Evolutionary conservation across 192 early-diverging fungal genomes (phyloP).

Genomic region (Mortierella hygrophila): DNA sequence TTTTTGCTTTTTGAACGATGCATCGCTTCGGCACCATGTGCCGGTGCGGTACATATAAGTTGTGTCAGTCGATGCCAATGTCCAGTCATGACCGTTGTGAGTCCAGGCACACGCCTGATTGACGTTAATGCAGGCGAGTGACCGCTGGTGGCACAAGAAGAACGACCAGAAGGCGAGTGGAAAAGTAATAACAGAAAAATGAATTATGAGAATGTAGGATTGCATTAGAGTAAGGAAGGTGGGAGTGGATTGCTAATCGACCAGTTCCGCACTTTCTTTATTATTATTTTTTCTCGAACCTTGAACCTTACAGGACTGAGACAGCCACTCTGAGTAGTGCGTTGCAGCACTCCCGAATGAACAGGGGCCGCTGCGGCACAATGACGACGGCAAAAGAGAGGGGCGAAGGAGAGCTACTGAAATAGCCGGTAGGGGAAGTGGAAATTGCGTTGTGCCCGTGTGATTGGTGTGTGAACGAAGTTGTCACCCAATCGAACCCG

Average conservation of each 20-base stretch:
- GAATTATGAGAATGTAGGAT: too few species aligned
- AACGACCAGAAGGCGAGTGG: neutral
- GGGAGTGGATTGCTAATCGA: neutral
- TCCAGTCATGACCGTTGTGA: neutral
- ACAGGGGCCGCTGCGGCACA: neutral
- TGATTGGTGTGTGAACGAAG: neutral
- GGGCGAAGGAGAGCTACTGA: neutral
- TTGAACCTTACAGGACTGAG: neutral
- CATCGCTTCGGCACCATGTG: neutral
- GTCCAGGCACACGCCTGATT: slow-evolving; percentile 7
- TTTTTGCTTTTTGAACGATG: neutral
- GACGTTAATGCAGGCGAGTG: neutral
- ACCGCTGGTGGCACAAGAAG: neutral
- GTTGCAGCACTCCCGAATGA: neutral
- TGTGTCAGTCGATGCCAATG: neutral
- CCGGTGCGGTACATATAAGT: neutral
- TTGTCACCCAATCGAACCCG: neutral
- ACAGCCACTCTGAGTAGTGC: neutral
- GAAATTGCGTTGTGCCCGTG: neutral
- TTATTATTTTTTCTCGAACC: neutral
- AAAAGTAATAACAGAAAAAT: neutral
- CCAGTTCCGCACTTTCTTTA: neutral
- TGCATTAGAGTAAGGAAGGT: too few species aligned
- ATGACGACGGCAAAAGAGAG: neutral
- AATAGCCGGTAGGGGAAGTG: neutral